These are phyloP conservation scores for Amanita molliuscula DNA, from an alignment of 768 basidiomycete genomes.

Conservation along the genomic window DNA sequence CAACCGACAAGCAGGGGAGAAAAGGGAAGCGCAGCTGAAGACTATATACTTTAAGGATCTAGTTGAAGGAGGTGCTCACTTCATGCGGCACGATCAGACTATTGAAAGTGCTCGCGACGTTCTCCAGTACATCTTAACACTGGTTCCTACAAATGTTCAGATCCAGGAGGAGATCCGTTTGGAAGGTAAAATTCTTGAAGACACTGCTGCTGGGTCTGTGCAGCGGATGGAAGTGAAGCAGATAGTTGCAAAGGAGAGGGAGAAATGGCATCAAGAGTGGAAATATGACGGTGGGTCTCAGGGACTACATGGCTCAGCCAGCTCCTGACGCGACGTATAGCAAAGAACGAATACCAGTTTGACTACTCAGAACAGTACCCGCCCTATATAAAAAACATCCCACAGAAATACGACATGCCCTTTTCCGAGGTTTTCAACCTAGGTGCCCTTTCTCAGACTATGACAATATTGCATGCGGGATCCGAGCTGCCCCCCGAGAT, in stretches of 20 bases:
- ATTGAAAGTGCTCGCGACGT: conserved; percentile 8
- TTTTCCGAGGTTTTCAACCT: not conserved
- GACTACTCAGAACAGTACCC: not conserved
- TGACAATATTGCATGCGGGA: not conserved
- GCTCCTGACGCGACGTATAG: not conserved
- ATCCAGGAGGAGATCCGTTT: conserved; percentile 10
- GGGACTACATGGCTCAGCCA: not conserved
- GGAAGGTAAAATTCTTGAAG: conserved; percentile 17
- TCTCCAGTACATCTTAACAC: conserved; percentile 18
- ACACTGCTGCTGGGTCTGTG: conserved; percentile 27
- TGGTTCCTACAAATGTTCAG: conserved; percentile 5
- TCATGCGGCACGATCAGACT: not conserved
- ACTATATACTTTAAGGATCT: conserved; percentile 25
- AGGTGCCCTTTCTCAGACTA: not conserved
- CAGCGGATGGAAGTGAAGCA: conserved; percentile 24
- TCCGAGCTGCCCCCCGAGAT: not conserved
- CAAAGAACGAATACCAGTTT: not conserved
- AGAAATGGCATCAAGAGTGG: not conserved
- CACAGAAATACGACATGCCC: not conserved
- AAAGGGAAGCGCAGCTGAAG: conserved; percentile 27
- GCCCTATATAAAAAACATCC: not conserved
- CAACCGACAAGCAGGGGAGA: conserved; percentile 20
- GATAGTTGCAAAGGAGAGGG: conserved; percentile 8
- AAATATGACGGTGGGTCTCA: not conserved
- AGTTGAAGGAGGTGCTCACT: not conserved